These are phyloP conservation scores for Candida krabiensis DNA, from an alignment of 805 yeast species.

Conservation along the genomic window DNA sequence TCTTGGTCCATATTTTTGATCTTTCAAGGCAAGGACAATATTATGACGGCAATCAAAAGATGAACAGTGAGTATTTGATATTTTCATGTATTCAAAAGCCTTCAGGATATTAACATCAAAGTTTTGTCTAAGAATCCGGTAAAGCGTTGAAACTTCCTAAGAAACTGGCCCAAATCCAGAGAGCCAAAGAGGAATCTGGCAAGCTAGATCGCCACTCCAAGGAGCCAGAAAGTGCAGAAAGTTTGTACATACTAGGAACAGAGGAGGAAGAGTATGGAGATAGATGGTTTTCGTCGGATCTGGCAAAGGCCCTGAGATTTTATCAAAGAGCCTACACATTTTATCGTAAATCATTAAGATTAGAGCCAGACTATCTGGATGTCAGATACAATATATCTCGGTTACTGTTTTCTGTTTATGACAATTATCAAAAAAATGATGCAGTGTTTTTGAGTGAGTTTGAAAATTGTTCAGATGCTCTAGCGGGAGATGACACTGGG, in stretches of 20 bases:
- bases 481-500: slow-evolving; percentile 28
- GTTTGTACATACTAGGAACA: slow-evolving; percentile 55
- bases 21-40: too few species aligned
- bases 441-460: slow-evolving; percentile 38
- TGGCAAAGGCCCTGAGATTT: slow-evolving; percentile 62
- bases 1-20: too few species aligned
- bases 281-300: slow-evolving; percentile 67
- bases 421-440: slow-evolving; percentile 48
- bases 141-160: slow-evolving; percentile 16
- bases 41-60: too few species aligned
- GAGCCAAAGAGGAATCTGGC: slow-evolving; percentile 6
- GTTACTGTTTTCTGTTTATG: slow-evolving; percentile 57
- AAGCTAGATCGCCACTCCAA: slow-evolving; percentile 1
- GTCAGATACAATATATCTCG: slow-evolving; percentile 60
- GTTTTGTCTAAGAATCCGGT: slow-evolving; percentile 12
- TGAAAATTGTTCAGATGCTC: slow-evolving; percentile 33
- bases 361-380: slow-evolving; percentile 37
- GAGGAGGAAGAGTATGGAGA: slow-evolving; percentile 74
- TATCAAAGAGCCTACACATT: slow-evolving; percentile 55
- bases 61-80: slow-evolving; percentile 14
- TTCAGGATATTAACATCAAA: too few species aligned
- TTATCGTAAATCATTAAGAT: slow-evolving; percentile 40
- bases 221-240: slow-evolving; percentile 47
- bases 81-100: too few species aligned
- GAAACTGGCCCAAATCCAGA: slow-evolving; percentile 8